Evolutionary conservation across 1,284 basidiomycete genomes (phyloP), one percentile per base, ranked within the genome.

Genomic region (Termitomyces sp.): DNA sequence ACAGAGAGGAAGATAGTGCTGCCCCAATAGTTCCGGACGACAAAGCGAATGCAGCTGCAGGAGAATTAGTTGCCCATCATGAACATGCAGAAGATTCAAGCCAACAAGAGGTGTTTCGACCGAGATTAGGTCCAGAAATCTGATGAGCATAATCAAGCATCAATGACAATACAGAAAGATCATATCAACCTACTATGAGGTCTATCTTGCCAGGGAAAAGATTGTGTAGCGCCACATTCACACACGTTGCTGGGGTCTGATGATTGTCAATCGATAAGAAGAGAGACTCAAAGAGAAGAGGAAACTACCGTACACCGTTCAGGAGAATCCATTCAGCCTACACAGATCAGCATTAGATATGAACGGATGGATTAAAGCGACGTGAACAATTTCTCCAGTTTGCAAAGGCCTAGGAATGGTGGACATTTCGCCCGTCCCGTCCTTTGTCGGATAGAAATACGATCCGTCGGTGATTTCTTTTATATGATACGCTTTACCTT

Each of bases 1-100:
- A 86, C 43, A 95, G 70, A 1, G 91, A 84, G 1, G 86, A 83
- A 13, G 89, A 88, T 61, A 96, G 74, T 1, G 93, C 89, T 1
- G 92, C 93, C 37, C 94, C 93, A 56, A 97, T 78, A 1, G 94
- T 97, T 0, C 94, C 94, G 18, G 91, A 93, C 0, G 91, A 93
- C 38, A 95, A 74, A 5, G 88, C 79, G 64, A 93, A 92, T 1
- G 92, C 91, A 35, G 90, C 88, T 89, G 60, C 53, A 28, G 55
- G 40, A 42, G 38, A 16, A 46, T 49, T 44, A 41, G 49, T 31
- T 46, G 24, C 13, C 40, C 5, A 19, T 33, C 31, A 44, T 46
- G 28, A 60, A 55, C 43, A 34, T 41, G 56, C 41, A 49, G 42
- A 44, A 40, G 24, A 38, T 34, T 33, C 30, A 55, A 30, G 57